Evolutionary conservation across 768 basidiomycete genomes (phyloP).

Genomic region (Neoboletus magnificus): DNA sequence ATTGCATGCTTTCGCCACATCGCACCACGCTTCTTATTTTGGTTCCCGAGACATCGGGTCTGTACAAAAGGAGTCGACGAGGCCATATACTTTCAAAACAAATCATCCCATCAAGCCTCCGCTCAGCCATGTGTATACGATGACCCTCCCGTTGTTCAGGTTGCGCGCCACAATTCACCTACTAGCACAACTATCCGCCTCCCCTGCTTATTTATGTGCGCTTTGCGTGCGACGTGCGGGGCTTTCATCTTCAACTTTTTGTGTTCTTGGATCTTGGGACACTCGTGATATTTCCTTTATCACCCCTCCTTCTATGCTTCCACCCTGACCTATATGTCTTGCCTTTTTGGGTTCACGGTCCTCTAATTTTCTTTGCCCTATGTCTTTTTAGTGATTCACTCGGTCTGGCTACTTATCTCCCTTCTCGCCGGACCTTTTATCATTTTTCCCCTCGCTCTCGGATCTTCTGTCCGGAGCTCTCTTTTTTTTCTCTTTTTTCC

Average conservation of each 20-base stretch:
- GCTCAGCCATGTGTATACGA: conserved; percentile 35
- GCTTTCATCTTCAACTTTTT: conserved; percentile 28
- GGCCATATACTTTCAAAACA: conserved; percentile 32
- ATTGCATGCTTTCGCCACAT: conserved; percentile 42
- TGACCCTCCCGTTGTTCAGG: conserved; percentile 17
- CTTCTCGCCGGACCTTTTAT: conserved; percentile 7
- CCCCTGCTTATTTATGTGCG: conserved; percentile 34
- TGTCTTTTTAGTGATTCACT: conserved; percentile 31
- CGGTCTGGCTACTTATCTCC: conserved; percentile 18
- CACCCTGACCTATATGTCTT: conserved; percentile 14
- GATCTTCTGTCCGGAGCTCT: not conserved
- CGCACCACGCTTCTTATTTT: conserved; percentile 36
- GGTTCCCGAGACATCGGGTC: conserved; percentile 31
- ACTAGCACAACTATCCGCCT: conserved; percentile 19
- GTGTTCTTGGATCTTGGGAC: conserved; percentile 45
- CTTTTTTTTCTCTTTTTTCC: not conserved
- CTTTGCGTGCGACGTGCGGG: conserved; percentile 22
- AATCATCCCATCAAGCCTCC: conserved; percentile 18
- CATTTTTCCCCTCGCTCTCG: not conserved
- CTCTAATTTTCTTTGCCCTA: conserved; percentile 16
- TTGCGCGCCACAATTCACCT: conserved; percentile 24
- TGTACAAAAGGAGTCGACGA: conserved; percentile 39
- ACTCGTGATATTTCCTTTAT: conserved; percentile 22
- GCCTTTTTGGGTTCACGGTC: conserved; percentile 21
- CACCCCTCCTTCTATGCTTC: conserved; percentile 16